These are phyloP conservation scores for Carex arenaria DNA, from an alignment of 202 grass and related monocot species.

Conservation along the genomic window DNA sequence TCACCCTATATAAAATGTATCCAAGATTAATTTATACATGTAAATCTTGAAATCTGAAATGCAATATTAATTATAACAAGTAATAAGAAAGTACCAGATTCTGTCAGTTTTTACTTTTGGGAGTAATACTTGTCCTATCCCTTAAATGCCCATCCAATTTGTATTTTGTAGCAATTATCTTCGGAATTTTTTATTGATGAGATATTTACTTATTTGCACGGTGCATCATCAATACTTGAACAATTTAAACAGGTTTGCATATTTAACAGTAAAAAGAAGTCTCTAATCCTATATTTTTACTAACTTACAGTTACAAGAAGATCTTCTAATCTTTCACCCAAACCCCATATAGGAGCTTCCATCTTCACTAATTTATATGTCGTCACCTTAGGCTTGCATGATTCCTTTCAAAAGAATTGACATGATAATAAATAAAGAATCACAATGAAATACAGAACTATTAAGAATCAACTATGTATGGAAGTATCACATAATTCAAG, in stretches of 20 bases:
- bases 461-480: neutral
- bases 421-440: neutral
- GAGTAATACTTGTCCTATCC: neutral
- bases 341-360: constrained; percentile 83
- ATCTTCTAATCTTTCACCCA: constrained; percentile 66
- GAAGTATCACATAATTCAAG: neutral
- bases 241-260: neutral
- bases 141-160: neutral
- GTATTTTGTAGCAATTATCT: neutral
- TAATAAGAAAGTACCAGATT: neutral
- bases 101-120: neutral
- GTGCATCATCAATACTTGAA: neutral
- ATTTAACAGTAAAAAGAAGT: neutral
- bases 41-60: neutral
- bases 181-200: neutral
- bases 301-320: constrained; percentile 52
- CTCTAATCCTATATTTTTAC: neutral
- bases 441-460: neutral
- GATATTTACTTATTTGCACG: neutral
- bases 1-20: constrained; percentile 39
- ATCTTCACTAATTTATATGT: constrained; percentile 73
- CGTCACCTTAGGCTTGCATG: constrained; percentile 68
- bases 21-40: constrained; percentile 13
- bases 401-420: constrained; percentile 33
- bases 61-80: neutral